Base-by-base conservation (phyloP, 179 eudicot genomes). In the Patellifolia procumbens region DNA sequence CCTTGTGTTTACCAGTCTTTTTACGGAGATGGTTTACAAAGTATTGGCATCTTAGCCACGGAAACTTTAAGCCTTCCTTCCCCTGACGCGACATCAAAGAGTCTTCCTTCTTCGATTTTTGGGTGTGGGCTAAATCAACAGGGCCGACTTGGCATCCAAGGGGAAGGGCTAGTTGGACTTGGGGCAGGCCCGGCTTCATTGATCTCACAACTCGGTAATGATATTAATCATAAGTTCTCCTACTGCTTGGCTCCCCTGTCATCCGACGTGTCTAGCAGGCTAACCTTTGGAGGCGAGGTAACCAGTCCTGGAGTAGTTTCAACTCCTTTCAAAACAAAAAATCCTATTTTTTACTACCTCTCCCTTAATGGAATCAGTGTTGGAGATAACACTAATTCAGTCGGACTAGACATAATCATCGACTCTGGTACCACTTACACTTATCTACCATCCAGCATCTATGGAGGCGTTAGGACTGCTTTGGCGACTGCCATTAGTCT, bases 391-490 rank as follows among this genome's bases (percentile, higher is more conserved):
- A 31, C 8, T 32, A 70, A 24, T 8, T 62, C 42, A 1, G 22
- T 84, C 11, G 62, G 15, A 15, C 53, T 48, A 0, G 13, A 46
- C 5, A 7, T 69, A 17, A 48, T 69, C 73, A 46, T 69, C 24
- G 93, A 89, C 79, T 89, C 91, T 0, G 91, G 91, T 13, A 89
- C 89, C 42, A 87, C 92, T 0, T 70, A 86, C 5, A 89, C 89
- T 0, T 69, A 77, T 13, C 63, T 89, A 11, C 85, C 88, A 2
- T 6, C 52, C 3, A 77, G 60, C 0, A 46, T 83, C 19, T 86
- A 81, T 26, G 59, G 79, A 1, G 53, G 52, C 1, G 12, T 86
- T 9, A 76, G 52, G 73, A 20, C 83, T 5, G 79, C 82, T 5
- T 6, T 89, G 49, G 32, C 24, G 66, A 28, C 31, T 0, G 74